A percentile compares a stretch with the other conserved stretches of the same genome.
phyloP scores from a whole-genome alignment of 768 basidiomycete species.

The Leccinum fibrillosum region DNA sequence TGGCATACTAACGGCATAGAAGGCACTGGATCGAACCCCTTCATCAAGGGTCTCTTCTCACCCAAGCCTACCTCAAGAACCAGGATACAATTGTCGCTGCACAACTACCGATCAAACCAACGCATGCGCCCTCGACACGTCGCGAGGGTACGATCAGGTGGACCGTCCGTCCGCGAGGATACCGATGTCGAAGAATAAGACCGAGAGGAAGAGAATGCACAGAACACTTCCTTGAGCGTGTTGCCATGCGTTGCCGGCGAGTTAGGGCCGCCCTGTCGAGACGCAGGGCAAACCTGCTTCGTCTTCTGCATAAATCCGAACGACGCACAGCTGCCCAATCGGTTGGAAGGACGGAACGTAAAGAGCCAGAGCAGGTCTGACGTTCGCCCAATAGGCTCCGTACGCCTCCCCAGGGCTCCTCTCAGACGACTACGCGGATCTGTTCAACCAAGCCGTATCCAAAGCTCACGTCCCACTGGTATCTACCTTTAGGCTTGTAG shows the following conservation, averaged over 20 bases:
- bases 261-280: slow-evolving; percentile 28
- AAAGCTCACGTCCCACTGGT: slow-evolving; percentile 82
- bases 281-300: slow-evolving; percentile 77
- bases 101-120: slow-evolving; percentile 90
- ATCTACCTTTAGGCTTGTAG: slow-evolving; percentile 24
- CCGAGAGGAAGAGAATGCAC: slow-evolving; percentile 40
- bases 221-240: slow-evolving; percentile 8
- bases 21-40: slow-evolving; percentile 80
- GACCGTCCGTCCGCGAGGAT: slow-evolving; percentile 33
- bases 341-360: slow-evolving; percentile 86
- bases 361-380: slow-evolving; percentile 84
- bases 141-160: slow-evolving; percentile 73
- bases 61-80: slow-evolving; percentile 85
- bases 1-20: slow-evolving; percentile 47
- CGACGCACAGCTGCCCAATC: slow-evolving; percentile 91
- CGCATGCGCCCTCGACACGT: slow-evolving; percentile 87
- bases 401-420: slow-evolving; percentile 52
- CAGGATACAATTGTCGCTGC: slow-evolving; percentile 96
- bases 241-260: slow-evolving; percentile 62
- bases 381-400: slow-evolving; percentile 50
- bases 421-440: slow-evolving; percentile 49
- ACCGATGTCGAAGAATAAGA: slow-evolving; percentile 41
- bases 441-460: slow-evolving; percentile 49
- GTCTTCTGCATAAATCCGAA: slow-evolving; percentile 94
- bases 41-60: slow-evolving; percentile 91